phyloP scores from a whole-genome alignment of 805 yeast genomes.

The Pichia membranifaciens region DNA sequence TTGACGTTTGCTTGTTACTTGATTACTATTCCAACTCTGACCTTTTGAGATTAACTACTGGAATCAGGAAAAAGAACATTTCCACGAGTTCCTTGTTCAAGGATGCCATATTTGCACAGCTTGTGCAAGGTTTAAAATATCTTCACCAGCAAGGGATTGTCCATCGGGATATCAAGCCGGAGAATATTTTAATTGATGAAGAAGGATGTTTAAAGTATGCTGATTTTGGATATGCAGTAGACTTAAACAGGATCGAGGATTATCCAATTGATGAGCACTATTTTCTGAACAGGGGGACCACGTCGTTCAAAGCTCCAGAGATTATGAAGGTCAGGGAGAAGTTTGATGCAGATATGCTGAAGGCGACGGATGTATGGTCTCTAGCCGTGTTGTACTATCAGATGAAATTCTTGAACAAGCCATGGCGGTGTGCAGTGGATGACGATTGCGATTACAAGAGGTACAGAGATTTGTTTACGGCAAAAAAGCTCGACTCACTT shows the following conservation, averaged over 20 bases:
- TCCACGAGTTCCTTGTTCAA: conserved; percentile 31
- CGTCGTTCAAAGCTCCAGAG: conserved; percentile 52
- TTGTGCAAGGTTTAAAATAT: conserved; percentile 42
- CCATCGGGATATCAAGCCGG: conserved; percentile 53
- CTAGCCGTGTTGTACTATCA: conserved; percentile 46
- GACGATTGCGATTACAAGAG: conserved; percentile 23
- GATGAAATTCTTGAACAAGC: conserved; percentile 37
- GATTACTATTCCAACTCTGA: conserved; percentile 45
- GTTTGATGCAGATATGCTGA: conserved; percentile 22
- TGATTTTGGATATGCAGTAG: conserved; percentile 48
- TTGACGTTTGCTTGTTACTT: conserved; percentile 30
- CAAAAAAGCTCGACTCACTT: conserved; percentile 12
- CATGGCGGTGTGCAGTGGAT: conserved; percentile 41
- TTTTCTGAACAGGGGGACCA: conserved; percentile 40
- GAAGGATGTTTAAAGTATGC: conserved; percentile 40
- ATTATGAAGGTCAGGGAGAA: background rate
- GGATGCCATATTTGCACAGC: conserved; percentile 45
- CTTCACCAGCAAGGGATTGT: conserved; percentile 39
- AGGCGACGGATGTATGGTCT: conserved; percentile 46
- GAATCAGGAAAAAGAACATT: conserved; percentile 33
- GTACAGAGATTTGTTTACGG: conserved; percentile 16
- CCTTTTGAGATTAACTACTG: conserved; percentile 37
- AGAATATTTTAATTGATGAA: conserved; percentile 42
- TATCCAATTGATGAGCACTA: conserved; percentile 18
- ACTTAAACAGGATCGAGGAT: conserved; percentile 23